Evolutionary conservation across 148 eudicot species (phyloP), one percentile per base, ranked within the genome.

Genomic region (Vaccinium myrtillus): DNA sequence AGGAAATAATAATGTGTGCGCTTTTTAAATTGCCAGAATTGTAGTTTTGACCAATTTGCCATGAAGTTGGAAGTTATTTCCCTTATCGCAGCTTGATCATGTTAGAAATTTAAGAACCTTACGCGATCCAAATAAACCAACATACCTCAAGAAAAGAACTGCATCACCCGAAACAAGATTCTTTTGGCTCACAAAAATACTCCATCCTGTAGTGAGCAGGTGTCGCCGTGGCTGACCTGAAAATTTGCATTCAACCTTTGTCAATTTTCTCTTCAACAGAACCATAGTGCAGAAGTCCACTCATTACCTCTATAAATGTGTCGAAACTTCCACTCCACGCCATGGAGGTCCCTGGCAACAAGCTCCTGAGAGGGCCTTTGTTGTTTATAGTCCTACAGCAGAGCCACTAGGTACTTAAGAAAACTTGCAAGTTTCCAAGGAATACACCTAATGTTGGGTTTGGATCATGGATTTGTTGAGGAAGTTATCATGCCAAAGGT

Each of bases 141-240:
- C 76, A 75, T 90, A 95, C 98, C 95, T 94, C 88, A 95, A 87
- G 90, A 95, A 95, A 82, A 95, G 96, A 85, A 95, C 97, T 14
- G 98, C 98, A 86, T 95, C 98, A 32, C 98, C 98, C 4, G 98
- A 87, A 82, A 90, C 90, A 79, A 95, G 98, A 86, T 90, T 90
- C 89, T 95, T 95, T 76, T 93, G 95, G 94, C 93, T 93, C 58
- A 95, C 98, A 88, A 94, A 95, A 84, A 90, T 87, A 86, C 98
- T 94, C 98, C 98, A 95, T 32, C 98, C 98, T 8, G 98, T 95
- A 16, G 98, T 95, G 54, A 95, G 95, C 87, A 95, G 92, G 88
- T 95, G 98, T 79, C 98, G 91, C 88, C 98, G 91, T 53, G 98
- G 98, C 90, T 95, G 98, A 70, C 98, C 98, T 95, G 89, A 84